Conservation (phyloP, 2,329 filamentous ascomycete species). For the Stachybotrys chartarum region DNA sequence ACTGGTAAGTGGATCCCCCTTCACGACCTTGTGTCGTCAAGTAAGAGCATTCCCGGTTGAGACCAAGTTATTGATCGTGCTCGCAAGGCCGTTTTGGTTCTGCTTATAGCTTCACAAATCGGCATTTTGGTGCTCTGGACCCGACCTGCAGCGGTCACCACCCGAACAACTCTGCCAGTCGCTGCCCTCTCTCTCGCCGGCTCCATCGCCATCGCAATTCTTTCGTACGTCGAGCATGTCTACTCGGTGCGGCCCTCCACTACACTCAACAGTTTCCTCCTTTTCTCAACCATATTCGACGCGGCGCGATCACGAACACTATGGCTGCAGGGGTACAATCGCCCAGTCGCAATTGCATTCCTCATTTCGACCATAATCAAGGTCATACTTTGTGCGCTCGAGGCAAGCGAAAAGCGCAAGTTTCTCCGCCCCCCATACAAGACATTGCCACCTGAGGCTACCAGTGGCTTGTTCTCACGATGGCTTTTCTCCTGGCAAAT, state of each 20-base stretch:
- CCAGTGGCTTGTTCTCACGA: slow-evolving; percentile 2
- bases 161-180: slow-evolving; percentile 1
- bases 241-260: slow-evolving; percentile 4
- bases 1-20: slow-evolving; percentile 7
- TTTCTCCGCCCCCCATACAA: slow-evolving; percentile 1
- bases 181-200: slow-evolving; percentile 3
- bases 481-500: slow-evolving; percentile 6
- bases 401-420: slow-evolving; percentile 2
- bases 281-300: slow-evolving; percentile 4
- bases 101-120: background rate
- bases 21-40: background rate
- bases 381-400: slow-evolving; percentile 1
- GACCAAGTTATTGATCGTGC: background rate
- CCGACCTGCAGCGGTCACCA: background rate
- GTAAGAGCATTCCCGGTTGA: background rate
- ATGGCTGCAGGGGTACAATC: slow-evolving; percentile 1
- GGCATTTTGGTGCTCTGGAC: slow-evolving; percentile 5
- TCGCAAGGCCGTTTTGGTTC: background rate
- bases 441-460: slow-evolving; percentile 2
- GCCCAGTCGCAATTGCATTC: background rate
- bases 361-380: slow-evolving; percentile 1
- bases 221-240: slow-evolving; percentile 4
- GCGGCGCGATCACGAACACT: slow-evolving; percentile 3
- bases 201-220: background rate
- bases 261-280: slow-evolving; percentile 3